A percentile compares a stretch with the other conserved stretches of the same genome.
Evolutionary conservation across 441 rosid genomes (phyloP).

Genomic region (Pelargonium australe): DNA sequence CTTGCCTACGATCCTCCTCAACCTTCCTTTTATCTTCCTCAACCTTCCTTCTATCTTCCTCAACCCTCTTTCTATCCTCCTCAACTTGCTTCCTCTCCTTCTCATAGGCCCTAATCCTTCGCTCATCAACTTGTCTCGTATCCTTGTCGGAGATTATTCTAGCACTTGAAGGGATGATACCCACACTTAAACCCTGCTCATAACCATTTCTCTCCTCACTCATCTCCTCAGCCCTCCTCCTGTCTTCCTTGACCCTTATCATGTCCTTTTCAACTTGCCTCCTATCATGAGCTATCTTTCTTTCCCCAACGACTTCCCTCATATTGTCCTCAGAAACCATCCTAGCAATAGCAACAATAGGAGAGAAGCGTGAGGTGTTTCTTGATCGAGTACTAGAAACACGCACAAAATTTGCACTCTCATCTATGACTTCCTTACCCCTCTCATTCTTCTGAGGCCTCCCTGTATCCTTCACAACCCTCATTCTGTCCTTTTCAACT

Average conservation of each 20-base stretch:
- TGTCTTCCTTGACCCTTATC: background rate
- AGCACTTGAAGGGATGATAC: background rate
- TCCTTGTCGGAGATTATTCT: too few relatives aligned
- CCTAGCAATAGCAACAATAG: background rate
- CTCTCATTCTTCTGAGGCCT: background rate
- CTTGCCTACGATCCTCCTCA: background rate
- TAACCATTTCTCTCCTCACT: too few relatives aligned
- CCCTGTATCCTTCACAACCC: too few relatives aligned
- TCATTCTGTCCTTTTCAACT: too few relatives aligned
- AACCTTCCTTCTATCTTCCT: background rate
- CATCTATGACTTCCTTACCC: background rate
- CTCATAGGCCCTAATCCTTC: background rate
- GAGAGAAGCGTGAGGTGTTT: background rate
- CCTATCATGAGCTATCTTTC: background rate
- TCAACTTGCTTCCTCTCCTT: background rate
- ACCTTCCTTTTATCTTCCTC: background rate
- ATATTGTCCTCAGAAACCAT: slow-evolving; percentile 1
- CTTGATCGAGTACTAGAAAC: background rate
- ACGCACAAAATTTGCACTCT: too few relatives aligned
- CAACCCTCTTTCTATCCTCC: background rate
- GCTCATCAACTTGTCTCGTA: too few relatives aligned
- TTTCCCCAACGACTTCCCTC: background rate
- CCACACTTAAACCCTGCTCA: background rate
- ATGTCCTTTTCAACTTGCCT: background rate
- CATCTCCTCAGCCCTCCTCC: too few relatives aligned